Evolutionary conservation across 2,329 filamentous ascomycete genomes (phyloP).

Genomic region (Hortaea werneckii): DNA sequence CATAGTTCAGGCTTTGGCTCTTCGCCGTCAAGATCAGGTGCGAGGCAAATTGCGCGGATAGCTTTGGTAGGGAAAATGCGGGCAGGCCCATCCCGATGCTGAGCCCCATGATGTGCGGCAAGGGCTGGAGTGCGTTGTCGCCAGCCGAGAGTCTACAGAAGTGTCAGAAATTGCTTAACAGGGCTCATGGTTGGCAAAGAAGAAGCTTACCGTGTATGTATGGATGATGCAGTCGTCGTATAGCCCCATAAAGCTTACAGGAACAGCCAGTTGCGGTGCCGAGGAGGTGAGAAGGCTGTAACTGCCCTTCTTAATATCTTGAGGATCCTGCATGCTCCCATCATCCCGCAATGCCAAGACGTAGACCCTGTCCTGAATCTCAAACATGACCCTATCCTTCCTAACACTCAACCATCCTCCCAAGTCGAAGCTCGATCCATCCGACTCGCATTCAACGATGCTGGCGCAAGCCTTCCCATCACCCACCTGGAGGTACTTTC

Average conservation of each 20-base stretch:
- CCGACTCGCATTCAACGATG: slow-evolving; percentile 34
- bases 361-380: slow-evolving; percentile 35
- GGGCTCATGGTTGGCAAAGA: neutral
- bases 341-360: slow-evolving; percentile 31
- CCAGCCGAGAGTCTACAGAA: slow-evolving; percentile 7
- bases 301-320: slow-evolving; percentile 17
- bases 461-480: slow-evolving; percentile 12
- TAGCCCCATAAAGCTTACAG: slow-evolving; percentile 38
- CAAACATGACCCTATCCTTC: slow-evolving; percentile 34
- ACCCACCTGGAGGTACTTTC: slow-evolving; percentile 23
- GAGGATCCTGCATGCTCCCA: slow-evolving; percentile 5
- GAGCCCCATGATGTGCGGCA: slow-evolving; percentile 1
- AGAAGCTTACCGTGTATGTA: slow-evolving; percentile 29
- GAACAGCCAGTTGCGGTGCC: slow-evolving; percentile 29
- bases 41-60: slow-evolving; percentile 31
- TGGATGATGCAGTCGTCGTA: slow-evolving; percentile 40
- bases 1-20: neutral
- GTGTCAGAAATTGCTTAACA: neutral
- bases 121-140: slow-evolving; percentile 7
- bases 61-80: slow-evolving; percentile 31
- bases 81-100: slow-evolving; percentile 6
- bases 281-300: slow-evolving; percentile 23
- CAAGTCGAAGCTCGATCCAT: slow-evolving; percentile 33
- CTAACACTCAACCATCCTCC: slow-evolving; percentile 38
- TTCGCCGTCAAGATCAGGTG: slow-evolving; percentile 15